These are phyloP conservation scores for Myriosclerotinia curreyana DNA, from an alignment of 2,329 filamentous ascomycete species.

Conservation along the genomic window DNA sequence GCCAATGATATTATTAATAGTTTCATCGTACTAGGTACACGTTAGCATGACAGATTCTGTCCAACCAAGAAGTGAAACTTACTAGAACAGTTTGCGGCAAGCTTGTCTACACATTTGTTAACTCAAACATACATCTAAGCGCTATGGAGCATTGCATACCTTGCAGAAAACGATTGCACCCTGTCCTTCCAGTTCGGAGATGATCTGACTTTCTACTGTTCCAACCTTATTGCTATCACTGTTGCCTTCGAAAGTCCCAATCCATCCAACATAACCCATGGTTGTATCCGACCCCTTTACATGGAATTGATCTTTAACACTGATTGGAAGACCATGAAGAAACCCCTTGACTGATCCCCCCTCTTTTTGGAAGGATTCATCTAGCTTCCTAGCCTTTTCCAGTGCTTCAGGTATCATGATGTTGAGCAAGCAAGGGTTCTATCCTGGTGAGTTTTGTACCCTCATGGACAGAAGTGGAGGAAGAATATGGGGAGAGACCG, in stretches of 20 bases:
- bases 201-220: constrained; percentile 48
- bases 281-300: constrained; percentile 32
- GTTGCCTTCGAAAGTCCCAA: constrained; percentile 49
- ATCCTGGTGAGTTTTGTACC: background rate
- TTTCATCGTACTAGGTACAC: constrained; percentile 39
- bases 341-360: constrained; percentile 26
- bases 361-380: constrained; percentile 41
- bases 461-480: constrained; percentile 27
- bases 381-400: constrained; percentile 43
- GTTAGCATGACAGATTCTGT: background rate
- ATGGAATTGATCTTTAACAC: constrained; percentile 40
- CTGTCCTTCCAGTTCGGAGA: constrained; percentile 39
- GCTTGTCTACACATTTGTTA: constrained; percentile 34
- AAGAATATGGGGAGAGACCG: background rate
- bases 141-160: constrained; percentile 5
- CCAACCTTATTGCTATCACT: constrained; percentile 47
- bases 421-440: constrained; percentile 54
- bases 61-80: background rate
- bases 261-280: constrained; percentile 58
- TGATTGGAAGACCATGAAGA: constrained; percentile 42
- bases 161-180: constrained; percentile 42
- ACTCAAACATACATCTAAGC: background rate
- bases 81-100: constrained; percentile 40
- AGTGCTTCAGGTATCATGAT: constrained; percentile 40
- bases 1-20: constrained; percentile 43